phyloP scores from a whole-genome alignment of 2,329 filamentous ascomycete species.

The Colletotrichum navitas region DNA sequence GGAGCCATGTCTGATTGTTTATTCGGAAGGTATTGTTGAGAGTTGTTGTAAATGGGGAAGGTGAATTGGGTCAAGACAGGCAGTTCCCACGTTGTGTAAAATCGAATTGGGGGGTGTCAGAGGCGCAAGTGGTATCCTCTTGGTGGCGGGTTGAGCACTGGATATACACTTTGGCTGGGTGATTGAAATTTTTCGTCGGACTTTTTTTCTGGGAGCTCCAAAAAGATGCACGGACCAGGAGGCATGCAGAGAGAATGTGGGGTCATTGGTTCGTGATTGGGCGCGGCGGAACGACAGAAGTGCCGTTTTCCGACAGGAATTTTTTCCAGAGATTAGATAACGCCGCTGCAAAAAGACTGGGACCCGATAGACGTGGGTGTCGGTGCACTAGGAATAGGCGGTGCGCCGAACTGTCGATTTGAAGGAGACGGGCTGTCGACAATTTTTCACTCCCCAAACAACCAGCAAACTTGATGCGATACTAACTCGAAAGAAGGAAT shows the following conservation, averaged over 20 bases:
- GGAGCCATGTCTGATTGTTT: slow-evolving; percentile 42
- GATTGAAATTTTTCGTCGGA: slow-evolving; percentile 41
- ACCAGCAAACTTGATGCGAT: neutral
- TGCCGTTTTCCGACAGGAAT: slow-evolving; percentile 25
- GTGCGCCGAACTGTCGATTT: neutral
- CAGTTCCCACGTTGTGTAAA: slow-evolving; percentile 17
- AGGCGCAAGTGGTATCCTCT: slow-evolving; percentile 28
- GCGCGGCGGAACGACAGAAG: slow-evolving; percentile 4
- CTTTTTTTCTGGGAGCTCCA: slow-evolving; percentile 41
- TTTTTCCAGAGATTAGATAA: slow-evolving; percentile 37
- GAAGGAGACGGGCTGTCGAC: slow-evolving; percentile 2
- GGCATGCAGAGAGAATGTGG: slow-evolving; percentile 40
- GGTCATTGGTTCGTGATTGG: slow-evolving; percentile 36
- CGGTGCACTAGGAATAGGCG: neutral
- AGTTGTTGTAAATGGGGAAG: neutral
- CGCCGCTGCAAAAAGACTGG: neutral
- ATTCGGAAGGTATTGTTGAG: slow-evolving; percentile 5
- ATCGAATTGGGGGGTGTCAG: slow-evolving; percentile 27
- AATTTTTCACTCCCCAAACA: neutral
- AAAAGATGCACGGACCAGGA: slow-evolving; percentile 35
- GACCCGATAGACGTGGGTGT: neutral
- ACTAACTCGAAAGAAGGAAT: neutral
- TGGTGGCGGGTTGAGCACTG: slow-evolving; percentile 29
- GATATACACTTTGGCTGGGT: slow-evolving; percentile 19
- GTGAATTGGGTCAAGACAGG: slow-evolving; percentile 11